Evolutionary conservation across 2,329 filamentous ascomycete species (phyloP).

Genomic region (Arthrobotrys pseudoclavata): DNA sequence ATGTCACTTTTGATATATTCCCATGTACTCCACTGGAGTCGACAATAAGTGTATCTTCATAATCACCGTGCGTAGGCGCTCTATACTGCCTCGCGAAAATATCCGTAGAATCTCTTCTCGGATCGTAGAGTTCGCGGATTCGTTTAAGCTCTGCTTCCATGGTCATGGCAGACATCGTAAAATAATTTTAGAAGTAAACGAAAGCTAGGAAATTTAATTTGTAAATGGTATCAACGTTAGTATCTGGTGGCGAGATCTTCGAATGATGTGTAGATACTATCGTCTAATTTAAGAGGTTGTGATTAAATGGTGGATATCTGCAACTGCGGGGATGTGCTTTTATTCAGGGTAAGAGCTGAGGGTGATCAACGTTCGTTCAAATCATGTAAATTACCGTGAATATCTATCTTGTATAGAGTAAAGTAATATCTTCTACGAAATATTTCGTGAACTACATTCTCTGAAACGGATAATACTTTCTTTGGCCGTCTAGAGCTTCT

Average conservation of each 20-base stretch:
- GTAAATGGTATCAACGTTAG: neutral
- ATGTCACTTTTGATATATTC: neutral
- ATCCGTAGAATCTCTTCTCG: constrained; percentile 34
- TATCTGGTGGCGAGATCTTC: constrained; percentile 7
- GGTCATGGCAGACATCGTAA: constrained; percentile 10
- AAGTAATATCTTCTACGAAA: constrained; percentile 10
- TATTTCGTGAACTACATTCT: neutral
- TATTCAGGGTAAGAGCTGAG: neutral
- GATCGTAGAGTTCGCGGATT: constrained; percentile 33
- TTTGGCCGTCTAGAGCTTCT: neutral
- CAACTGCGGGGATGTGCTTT: neutral
- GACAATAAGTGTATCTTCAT: neutral
- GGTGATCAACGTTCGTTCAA: constrained; percentile 11
- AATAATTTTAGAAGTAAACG: neutral
- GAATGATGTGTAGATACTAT: constrained; percentile 19
- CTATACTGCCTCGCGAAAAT: constrained; percentile 37
- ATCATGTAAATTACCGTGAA: constrained; percentile 13
- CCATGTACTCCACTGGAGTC: neutral
- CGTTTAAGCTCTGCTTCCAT: constrained; percentile 46
- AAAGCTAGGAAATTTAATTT: constrained; percentile 2
- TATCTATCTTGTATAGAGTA: constrained; percentile 2
- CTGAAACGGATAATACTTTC: constrained; percentile 7
- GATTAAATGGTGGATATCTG: neutral
- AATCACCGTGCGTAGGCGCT: neutral
- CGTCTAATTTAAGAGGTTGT: neutral